These are phyloP conservation scores for Trichoderma arundinaceum DNA, from an alignment of 2,329 filamentous ascomycete species.

Conservation along the genomic window DNA sequence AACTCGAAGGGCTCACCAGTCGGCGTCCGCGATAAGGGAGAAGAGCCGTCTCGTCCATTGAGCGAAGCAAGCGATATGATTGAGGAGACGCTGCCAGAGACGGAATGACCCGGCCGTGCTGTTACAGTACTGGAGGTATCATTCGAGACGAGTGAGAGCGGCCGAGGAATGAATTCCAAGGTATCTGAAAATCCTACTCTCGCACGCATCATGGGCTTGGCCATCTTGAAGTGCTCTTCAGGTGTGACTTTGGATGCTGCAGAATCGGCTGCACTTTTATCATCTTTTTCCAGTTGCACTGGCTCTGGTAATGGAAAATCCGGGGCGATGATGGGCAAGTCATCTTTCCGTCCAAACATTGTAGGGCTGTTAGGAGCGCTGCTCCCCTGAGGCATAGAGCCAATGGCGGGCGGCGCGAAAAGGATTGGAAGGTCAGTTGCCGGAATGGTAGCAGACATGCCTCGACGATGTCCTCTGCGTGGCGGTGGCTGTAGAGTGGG, in stretches of 20 bases:
- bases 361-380: conserved; percentile 70
- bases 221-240: conserved; percentile 11
- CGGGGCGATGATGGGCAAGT: conserved; percentile 17
- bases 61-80: conserved; percentile 65
- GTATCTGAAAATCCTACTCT: conserved; percentile 85
- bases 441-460: conserved; percentile 76
- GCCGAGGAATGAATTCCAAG: conserved; percentile 81
- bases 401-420: conserved; percentile 58
- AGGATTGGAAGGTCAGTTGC: conserved; percentile 81
- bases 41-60: conserved; percentile 49
- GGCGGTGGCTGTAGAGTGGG: conserved; percentile 56
- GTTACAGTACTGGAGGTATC: conserved; percentile 82
- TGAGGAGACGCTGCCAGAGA: conserved; percentile 81
- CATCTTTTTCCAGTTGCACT: conserved; percentile 9
- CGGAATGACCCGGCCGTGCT: conserved; percentile 70
- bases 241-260: conserved; percentile 18
- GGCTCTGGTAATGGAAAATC: conserved; percentile 30
- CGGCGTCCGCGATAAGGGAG: conserved; percentile 47
- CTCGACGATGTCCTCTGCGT: conserved; percentile 73
- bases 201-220: conserved; percentile 55
- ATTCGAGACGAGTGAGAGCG: conserved; percentile 81
- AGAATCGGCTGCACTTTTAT: conserved; percentile 15
- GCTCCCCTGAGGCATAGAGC: conserved; percentile 58
- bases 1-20: conserved; percentile 54
- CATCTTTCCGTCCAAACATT: conserved; percentile 45